phyloP scores from a whole-genome alignment of 2,329 filamentous ascomycete genomes.

The Nigrograna mackinnonii region DNA sequence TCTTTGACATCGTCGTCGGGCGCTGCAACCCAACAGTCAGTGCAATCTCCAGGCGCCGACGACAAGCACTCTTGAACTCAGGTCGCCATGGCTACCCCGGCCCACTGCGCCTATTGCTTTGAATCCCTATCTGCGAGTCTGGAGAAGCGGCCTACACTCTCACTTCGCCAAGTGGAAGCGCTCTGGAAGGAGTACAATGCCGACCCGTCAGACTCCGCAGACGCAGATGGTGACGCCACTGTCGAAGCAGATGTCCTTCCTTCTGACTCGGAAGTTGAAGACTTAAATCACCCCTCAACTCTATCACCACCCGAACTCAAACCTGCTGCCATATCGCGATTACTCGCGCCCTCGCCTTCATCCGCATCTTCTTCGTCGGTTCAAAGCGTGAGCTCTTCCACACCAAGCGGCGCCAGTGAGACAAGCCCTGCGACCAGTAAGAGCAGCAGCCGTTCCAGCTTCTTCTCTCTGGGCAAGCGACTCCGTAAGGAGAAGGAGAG shows the following conservation, averaged over 20 bases:
- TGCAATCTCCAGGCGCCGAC: too few species aligned
- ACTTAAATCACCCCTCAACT: constrained; percentile 6
- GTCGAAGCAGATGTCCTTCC: constrained; percentile 41
- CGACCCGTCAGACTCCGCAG: constrained; percentile 18
- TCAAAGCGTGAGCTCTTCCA: constrained; percentile 52
- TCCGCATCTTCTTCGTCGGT: constrained; percentile 49
- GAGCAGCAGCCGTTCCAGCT: constrained; percentile 23
- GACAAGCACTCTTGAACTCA: too few species aligned
- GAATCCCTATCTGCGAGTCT: constrained; percentile 80
- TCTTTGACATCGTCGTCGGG: too few species aligned
- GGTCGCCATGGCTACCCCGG: constrained; percentile 74
- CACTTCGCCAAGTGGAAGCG: constrained; percentile 69
- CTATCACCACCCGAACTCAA: constrained; percentile 19
- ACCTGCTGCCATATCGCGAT: constrained; percentile 49
- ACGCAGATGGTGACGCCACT: constrained; percentile 32
- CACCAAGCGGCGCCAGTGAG: constrained; percentile 42
- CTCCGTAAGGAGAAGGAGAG: not conserved
- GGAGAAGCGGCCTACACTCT: constrained; percentile 68
- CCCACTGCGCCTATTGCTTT: constrained; percentile 93
- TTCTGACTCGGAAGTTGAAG: constrained; percentile 13
- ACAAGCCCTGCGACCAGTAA: constrained; percentile 52
- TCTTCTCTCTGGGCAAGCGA: constrained; percentile 38
- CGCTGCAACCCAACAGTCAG: too few species aligned
- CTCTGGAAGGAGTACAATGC: constrained; percentile 64
- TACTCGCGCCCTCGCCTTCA: constrained; percentile 46